Evolutionary conservation across 495 filamentous ascomycete species (phyloP), one percentile per base, ranked within the genome.

Genomic region (Annulohypoxylon bovei): DNA sequence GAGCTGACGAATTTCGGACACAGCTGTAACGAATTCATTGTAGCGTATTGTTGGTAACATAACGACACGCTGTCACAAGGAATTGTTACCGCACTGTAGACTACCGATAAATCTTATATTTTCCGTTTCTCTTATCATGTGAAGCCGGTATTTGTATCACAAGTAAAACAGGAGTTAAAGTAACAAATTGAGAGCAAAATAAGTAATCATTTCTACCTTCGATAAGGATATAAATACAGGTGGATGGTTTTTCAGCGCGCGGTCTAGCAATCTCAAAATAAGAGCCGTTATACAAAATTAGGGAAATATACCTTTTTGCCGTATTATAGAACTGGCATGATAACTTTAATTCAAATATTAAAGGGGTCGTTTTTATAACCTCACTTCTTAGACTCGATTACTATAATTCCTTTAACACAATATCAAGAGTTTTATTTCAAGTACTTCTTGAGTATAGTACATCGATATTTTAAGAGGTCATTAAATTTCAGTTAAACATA

Each of bases 31-130:
- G 30, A 49, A 40, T 39, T 37, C 23, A 50, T 56, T 18, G 30
- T n/a, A 20, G 25, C 59, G 16, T 40, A 16, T 18, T 27, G 32
- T 46, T 50, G 50, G 42, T 37, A 42, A 47, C 28, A 63, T 67
- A 59, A 32, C 68, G 30, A 35, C 37, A n/a, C 44, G 20, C 28
- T 49, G 52, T 60, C 22, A 47, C 33, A 71, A 59, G 42, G 52
- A 49, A 49, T 40, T 44, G 42, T 54, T 56, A 57, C 47, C 39
- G 23, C 25, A 11, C 27, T 65, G 47, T 28, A 56, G 39, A 20
- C 20, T 46, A 28, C 53, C 54, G 53, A 63, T 12, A 44, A 9
- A 33, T 37, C 9, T 59, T 1, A 30, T 60, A 52, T 14, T n/a
- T 23, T 35, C 16, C 6, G 39, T 60, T 32, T 22, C 46, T 23